These are phyloP conservation scores for Cucurbita moschata DNA, from an alignment of 306 rosid species.

Conservation along the genomic window DNA sequence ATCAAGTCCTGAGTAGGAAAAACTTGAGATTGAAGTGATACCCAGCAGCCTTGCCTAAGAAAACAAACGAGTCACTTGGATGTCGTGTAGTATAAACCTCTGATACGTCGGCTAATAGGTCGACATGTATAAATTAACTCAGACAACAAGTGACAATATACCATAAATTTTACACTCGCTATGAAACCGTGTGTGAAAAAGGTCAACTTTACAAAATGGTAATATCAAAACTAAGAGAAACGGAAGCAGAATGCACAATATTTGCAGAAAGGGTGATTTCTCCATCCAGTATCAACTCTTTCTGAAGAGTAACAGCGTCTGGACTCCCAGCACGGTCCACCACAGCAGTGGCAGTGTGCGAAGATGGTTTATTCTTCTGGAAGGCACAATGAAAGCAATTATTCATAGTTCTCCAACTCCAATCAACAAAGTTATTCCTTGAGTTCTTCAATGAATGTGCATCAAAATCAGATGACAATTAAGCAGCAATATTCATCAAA, in stretches of 20 bases:
- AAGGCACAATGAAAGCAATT: background rate
- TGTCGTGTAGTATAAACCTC: constrained; percentile 25
- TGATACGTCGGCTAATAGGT: background rate
- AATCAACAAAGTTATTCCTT: background rate
- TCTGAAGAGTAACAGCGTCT: background rate
- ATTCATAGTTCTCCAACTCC: background rate
- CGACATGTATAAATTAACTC: background rate
- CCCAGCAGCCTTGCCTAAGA: constrained; percentile 67
- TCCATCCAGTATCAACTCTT: background rate
- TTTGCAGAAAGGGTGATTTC: background rate
- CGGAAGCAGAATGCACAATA: background rate
- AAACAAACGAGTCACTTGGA: constrained; percentile 46
- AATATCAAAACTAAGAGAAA: background rate
- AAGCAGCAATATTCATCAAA: background rate
- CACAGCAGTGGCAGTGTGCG: background rate
- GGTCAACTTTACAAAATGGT: background rate
- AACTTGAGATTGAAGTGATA: constrained; percentile 57
- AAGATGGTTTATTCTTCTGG: background rate
- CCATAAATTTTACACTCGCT: background rate
- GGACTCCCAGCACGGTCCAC: background rate
- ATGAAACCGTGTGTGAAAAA: background rate
- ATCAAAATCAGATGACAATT: background rate
- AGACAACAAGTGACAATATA: background rate
- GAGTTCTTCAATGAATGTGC: background rate
- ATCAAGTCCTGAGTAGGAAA: constrained; percentile 48